Evolutionary conservation across 768 basidiomycete genomes (phyloP), one percentile per base, ranked within the genome.

Genomic region (Glaciozyma martinii): DNA sequence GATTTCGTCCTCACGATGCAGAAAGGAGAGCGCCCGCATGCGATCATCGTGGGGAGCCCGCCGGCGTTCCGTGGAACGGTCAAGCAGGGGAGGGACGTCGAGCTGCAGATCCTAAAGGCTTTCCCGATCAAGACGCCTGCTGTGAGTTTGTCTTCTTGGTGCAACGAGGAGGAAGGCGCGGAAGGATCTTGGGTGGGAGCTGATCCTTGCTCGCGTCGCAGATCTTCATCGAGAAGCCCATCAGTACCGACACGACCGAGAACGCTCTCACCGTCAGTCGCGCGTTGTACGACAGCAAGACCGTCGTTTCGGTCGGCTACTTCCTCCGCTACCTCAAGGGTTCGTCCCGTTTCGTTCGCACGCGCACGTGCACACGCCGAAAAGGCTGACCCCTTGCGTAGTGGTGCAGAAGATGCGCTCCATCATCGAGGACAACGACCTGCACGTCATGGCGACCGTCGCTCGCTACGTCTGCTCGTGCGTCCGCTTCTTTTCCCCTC

Each of bases 341-440:
- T 65, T 18, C 43, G 67, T 27, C 33, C 15, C 2, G 5, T 46
- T 10, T 5, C 27, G 9, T 42, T 43, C 23, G 21, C 8, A 43
- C 42, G 30, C 32, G 13, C 91, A 90, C 76, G 95, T 95, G n/a
- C n/a, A n/a, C n/a, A n/a, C n/a, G n/a, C n/a, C n/a, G n/a, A n/a
- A n/a, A n/a, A n/a, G n/a, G 91, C 80, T 95, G 68, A 85, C 91
- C 68, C 93, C 94, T 79, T 81, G 94, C 72, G 87, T 87, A 63
- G 92, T 88, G 40, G 90, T 94, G 27, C 91, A 95, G 78, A 86
- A 85, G 82, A 95, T 97, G 89, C 93, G 94, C 79, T 83, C 87
- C 66, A 92, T 97, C 76, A 88, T 99, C 75, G 81, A 89, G 74
- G 90, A 94, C 68, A 97, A 97, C 76, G 83, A 90, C 74, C 81